Evolutionary conservation across 1,139 yeast genomes (phyloP), one percentile per base, ranked within the genome.

Genomic region (Hanseniaspora uvarum): DNA sequence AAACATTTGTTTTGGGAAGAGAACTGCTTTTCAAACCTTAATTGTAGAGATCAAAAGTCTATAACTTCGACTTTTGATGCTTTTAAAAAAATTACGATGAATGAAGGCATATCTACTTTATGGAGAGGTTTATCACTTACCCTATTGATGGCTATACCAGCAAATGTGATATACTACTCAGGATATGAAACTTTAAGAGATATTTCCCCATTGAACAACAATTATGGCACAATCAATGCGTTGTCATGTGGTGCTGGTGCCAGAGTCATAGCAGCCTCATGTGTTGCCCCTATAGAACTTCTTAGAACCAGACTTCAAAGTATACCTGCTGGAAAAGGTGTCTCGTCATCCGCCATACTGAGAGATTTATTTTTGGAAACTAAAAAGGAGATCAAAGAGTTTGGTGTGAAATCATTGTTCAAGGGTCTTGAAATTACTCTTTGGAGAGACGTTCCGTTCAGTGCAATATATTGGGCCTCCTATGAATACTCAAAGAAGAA

Each of bases 401-500:
- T 77, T n/a, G 96, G 97, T 0, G 57, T 78, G 1, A 65, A 70
- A 1, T 76, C 89, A 0, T 67, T 92, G 16, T 92, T 88, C 74
- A 81, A 83, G 55, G 99, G 99, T 0, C 71, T 94, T 36, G 80
- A 84, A 45, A 75, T 92, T 50, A 92, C 98, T 0, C 72, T 92
- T 24, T 89, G 96, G 96, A 75, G 99, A 67, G 99, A 92, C 65
- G 97, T 89, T 0, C 99, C 99, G 2, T 92, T 92, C 66, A 84
- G 94, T 55, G 96, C 95, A 1, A 81, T 92, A 3, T 92, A 92
- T 68, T 92, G 99, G 99, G 79, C 88, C 5, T 78, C 86, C 6
- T 86, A 86, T 65, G 95, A 86, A 63, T 67, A 72, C 56, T 67
- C 64, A 51, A 72, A 69, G 58, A 59, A 58, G 24, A 57, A 54